Evolutionary conservation across 805 yeast genomes (phyloP), one percentile per base, ranked within the genome.

Genomic region (Torulaspora delbrueckii): DNA sequence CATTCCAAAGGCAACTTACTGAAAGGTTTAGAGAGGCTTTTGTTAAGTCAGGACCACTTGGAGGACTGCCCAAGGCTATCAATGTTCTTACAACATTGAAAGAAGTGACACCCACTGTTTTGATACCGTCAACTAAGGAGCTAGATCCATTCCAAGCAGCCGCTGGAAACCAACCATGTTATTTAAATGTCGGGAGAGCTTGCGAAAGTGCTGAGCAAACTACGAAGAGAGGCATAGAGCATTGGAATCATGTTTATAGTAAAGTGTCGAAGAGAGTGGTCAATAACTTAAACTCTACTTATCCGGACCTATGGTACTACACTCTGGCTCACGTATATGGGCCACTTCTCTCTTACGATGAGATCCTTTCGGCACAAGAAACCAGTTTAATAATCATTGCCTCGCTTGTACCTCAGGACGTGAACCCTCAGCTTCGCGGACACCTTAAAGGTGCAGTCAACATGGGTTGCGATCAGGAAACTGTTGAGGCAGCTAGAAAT

Each of bases 351-450:
- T 82, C 95, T 16, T 84, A 67, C 62, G 76, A 80, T 13, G 82
- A 73, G 2, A 73, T 87, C 1, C 65, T 90, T 24, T 59, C 72
- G 3, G 80, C 84, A 1, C 73, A 71, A 51, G 95, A 88, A 52
- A 84, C 96, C 1, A 81, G 91, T 26, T 60, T 87, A 47, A 82
- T 87, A 26, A 79, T 90, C 2, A 77, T 90, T 13, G 82, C 95
- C 0, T 75, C 91, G 50, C 72, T 90, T 53, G 81, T 90, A 8
- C 96, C 97, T 1, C 96, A 87, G 60, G 95, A 90, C 63, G 96
- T 90, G 8, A 87, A 86, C 54, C 96, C 96, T 0, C 96, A 90
- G 57, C 72, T 90, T 53, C 86, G 87, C 65, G 97, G 97, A 0
- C 97, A 90, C 61, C 72, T 90, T 50, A 78, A 76, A 62, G 97